Conservation (phyloP, 768 basidiomycete species). For the Hypholoma fasciculare region DNA sequence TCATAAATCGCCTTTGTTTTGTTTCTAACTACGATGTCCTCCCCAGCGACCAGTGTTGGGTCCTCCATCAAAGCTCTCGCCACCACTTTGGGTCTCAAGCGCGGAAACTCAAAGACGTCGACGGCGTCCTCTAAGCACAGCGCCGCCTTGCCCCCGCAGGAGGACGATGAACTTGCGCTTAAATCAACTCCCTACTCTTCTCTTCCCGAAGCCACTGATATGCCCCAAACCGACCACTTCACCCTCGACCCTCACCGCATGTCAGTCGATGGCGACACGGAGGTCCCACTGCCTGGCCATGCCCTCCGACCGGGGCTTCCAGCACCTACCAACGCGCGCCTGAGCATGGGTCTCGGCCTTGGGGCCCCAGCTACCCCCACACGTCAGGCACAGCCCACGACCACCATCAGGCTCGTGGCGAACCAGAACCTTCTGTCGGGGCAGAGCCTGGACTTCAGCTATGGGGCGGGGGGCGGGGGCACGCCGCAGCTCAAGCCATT, state of each 20-base stretch:
- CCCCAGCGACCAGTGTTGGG: constrained; percentile 54
- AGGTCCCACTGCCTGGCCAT: constrained; percentile 61
- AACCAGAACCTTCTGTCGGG: constrained; percentile 24
- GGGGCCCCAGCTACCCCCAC: constrained; percentile 41
- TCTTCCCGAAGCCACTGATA: constrained; percentile 30
- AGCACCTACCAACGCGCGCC: constrained; percentile 58
- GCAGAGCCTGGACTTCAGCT: constrained; percentile 14
- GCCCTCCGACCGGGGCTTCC: constrained; percentile 58
- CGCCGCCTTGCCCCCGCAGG: constrained; percentile 11
- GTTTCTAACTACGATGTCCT: constrained; percentile 1
- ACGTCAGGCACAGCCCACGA: constrained; percentile 41
- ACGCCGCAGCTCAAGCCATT: constrained; percentile 72
- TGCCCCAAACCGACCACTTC: constrained; percentile 51
- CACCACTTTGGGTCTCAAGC: constrained; percentile 70
- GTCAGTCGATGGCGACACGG: constrained; percentile 28
- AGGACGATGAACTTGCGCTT: constrained; percentile 37
- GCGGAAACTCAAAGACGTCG: constrained; percentile 19
- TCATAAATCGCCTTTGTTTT: constrained; percentile 6
- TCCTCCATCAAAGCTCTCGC: constrained; percentile 79
- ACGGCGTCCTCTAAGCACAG: constrained; percentile 18
- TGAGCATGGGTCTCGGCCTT: constrained; percentile 52
- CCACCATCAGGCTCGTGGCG: constrained; percentile 52
- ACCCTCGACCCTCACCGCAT: constrained; percentile 38
- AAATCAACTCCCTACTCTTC: constrained; percentile 45
- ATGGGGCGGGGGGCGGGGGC: constrained; percentile 20